Percentiles rank a stretch among this genome's conserved stretches.
phyloP scores from a whole-genome alignment of 176 grass and related monocot species.

The Pontederia paniculata region DNA sequence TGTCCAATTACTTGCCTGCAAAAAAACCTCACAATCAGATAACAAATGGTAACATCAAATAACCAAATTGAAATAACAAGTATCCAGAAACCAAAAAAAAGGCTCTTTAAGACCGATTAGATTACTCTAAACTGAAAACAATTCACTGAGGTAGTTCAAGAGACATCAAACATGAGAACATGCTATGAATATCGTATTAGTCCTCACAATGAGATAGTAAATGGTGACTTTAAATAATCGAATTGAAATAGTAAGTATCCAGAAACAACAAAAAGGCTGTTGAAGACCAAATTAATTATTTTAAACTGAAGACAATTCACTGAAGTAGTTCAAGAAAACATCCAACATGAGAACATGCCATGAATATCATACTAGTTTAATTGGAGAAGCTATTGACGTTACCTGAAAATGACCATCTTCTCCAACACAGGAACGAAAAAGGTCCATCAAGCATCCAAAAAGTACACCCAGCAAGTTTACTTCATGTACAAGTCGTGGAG shows the following conservation, averaged over 20 bases:
- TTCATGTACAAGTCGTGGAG: constrained; percentile 55
- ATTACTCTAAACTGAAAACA: neutral
- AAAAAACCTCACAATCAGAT: constrained; percentile 14
- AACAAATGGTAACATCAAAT: no score
- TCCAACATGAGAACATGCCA: neutral
- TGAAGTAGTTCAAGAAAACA: neutral
- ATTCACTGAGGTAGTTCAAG: neutral
- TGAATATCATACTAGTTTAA: neutral
- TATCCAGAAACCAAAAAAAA: neutral
- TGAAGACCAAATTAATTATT: neutral
- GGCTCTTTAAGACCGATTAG: no score
- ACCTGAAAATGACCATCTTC: constrained; percentile 77
- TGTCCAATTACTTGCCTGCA: constrained; percentile 74
- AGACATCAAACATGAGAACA: neutral
- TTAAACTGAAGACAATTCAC: neutral
- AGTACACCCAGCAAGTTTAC: constrained; percentile 61
- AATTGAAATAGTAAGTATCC: no score
- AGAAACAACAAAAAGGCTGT: neutral
- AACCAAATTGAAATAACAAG: neutral
- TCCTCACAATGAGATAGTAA: no score
- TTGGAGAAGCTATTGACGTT: constrained; percentile 10
- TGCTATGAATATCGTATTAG: neutral
- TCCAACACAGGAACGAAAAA: constrained; percentile 59
- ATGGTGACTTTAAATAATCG: no score
- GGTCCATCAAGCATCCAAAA: constrained; percentile 54